phyloP scores from a whole-genome alignment of 306 rosid species.

The Aeschynomene evenia region DNA sequence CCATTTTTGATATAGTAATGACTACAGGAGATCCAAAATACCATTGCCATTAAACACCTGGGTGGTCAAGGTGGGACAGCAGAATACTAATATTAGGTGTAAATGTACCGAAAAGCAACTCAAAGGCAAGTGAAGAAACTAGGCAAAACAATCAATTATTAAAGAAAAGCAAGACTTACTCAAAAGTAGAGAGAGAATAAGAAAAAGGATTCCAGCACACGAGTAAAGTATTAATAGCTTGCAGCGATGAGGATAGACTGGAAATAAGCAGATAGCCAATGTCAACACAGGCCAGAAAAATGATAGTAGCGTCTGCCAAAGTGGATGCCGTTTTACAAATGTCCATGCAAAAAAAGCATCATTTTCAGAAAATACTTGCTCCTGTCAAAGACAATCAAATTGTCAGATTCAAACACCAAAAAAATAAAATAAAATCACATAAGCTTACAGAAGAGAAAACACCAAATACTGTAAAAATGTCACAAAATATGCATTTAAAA shows the following conservation, averaged over 20 bases:
- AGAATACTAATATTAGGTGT: background rate
- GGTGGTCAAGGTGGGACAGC: background rate
- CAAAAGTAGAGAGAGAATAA: conserved; percentile 73
- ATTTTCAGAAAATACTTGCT: conserved; percentile 82
- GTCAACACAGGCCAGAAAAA: conserved; percentile 98
- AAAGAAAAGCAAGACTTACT: conserved; percentile 55
- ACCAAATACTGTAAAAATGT: background rate
- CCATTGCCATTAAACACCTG: background rate
- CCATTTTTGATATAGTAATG: background rate
- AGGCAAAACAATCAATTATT: background rate
- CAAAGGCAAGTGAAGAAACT: conserved; percentile 17
- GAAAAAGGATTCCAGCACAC: conserved; percentile 87
- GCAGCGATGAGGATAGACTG: conserved; percentile 96
- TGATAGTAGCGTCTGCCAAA: conserved; percentile 98
- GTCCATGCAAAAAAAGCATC: conserved; percentile 99
- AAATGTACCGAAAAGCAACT: background rate
- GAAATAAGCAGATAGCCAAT: conserved; percentile 96
- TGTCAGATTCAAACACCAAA: conserved; percentile 34
- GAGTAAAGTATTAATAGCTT: conserved; percentile 91
- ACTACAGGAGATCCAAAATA: background rate
- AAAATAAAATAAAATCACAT: background rate
- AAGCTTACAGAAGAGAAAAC: background rate
- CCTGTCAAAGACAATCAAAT: conserved; percentile 58
- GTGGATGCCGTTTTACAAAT: conserved; percentile 83
- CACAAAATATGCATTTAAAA: conserved; percentile 23